Conservation (phyloP, 2,329 filamentous ascomycete species). For the Fusarium subtropicale region DNA sequence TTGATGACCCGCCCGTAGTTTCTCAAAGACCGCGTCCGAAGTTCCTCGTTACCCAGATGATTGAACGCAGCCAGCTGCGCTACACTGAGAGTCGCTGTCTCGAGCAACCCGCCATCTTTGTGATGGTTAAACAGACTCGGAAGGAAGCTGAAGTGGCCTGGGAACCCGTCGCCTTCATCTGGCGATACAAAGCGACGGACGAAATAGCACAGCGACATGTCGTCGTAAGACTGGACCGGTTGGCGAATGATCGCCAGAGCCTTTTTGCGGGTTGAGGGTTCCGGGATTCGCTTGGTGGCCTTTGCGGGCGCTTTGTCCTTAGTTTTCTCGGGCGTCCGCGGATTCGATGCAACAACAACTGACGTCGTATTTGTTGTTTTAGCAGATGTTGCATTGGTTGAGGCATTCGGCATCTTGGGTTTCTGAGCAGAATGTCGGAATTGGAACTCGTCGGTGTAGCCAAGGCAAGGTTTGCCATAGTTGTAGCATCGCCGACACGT, state of each 20-base stretch:
- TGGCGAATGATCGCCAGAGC: slow-evolving; percentile 25
- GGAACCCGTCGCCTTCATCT: slow-evolving; percentile 46
- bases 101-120: slow-evolving; percentile 45
- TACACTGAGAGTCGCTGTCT: slow-evolving; percentile 50
- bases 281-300: neutral
- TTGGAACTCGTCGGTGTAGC: slow-evolving; percentile 53
- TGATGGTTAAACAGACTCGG: slow-evolving; percentile 46
- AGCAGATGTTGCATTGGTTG: neutral
- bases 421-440: slow-evolving; percentile 46
- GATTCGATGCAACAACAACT: neutral
- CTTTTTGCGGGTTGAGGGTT: neutral
- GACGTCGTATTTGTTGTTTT: neutral
- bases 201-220: slow-evolving; percentile 52
- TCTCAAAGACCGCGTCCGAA: slow-evolving; percentile 46
- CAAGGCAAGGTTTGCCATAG: slow-evolving; percentile 51
- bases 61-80: slow-evolving; percentile 52
- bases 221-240: slow-evolving; percentile 37
- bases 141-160: slow-evolving; percentile 51
- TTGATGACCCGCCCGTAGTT: slow-evolving; percentile 48
- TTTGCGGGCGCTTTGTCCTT: neutral
- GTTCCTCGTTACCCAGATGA: slow-evolving; percentile 46
- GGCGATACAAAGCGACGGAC: slow-evolving; percentile 51
- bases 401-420: neutral
- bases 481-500: slow-evolving; percentile 49
- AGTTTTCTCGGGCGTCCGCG: neutral